Conservation (phyloP, 495 filamentous ascomycete species). For the Parathielavia appendiculata region DNA sequence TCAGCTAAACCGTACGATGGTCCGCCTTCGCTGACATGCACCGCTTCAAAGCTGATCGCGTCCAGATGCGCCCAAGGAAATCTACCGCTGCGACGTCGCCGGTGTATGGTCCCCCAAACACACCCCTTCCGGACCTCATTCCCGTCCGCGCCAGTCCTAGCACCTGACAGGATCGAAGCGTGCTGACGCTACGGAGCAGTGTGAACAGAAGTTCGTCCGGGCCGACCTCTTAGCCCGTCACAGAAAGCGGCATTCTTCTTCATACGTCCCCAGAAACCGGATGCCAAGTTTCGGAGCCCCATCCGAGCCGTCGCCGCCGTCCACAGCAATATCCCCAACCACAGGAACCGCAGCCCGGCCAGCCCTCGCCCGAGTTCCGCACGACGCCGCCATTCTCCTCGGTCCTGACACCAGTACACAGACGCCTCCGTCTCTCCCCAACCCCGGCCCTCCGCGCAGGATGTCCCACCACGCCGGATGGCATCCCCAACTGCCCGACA, state of each 20-base stretch:
- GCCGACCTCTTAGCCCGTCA: conserved; percentile 89
- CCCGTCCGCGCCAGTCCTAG: background rate
- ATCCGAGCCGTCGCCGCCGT: conserved; percentile 23
- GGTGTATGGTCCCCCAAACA: conserved; percentile 36
- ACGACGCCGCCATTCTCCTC: conserved; percentile 45
- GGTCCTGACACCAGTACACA: conserved; percentile 37
- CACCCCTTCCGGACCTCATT: background rate
- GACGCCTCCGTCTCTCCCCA: conserved; percentile 26
- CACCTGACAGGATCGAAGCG: background rate
- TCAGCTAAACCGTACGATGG: conserved; percentile 41
- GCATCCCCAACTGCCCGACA: conserved; percentile 36
- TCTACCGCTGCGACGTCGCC: conserved; percentile 86
- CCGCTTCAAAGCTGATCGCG: conserved; percentile 20
- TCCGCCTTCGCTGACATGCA: conserved; percentile 1
- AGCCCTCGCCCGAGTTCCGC: conserved; percentile 39
- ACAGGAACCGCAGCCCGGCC: conserved; percentile 32
- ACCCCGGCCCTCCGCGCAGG: conserved; percentile 18
- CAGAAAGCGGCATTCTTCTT: conserved; percentile 84
- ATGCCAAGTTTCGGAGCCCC: conserved; percentile 65
- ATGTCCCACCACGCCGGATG: conserved; percentile 26
- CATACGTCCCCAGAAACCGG: conserved; percentile 85
- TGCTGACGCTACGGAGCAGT: conserved; percentile 35
- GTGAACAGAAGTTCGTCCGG: conserved; percentile 83
- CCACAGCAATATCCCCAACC: conserved; percentile 28
- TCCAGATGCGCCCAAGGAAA: conserved; percentile 92